Evolutionary conservation across 371 early-diverging fungal species (phyloP).

Genomic region (Mortierella polycephala): DNA sequence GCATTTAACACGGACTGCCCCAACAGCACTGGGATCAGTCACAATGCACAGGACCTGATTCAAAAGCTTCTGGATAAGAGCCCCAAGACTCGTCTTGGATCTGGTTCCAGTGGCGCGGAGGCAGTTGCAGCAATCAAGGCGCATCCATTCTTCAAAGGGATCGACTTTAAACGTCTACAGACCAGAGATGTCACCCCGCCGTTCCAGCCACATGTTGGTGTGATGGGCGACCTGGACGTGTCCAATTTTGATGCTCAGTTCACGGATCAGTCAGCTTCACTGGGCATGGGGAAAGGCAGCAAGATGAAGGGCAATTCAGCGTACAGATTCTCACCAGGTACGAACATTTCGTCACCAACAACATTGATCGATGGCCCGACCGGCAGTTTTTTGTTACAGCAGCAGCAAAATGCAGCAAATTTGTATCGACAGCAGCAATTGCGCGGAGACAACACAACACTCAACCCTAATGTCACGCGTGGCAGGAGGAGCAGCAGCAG

Average conservation of each 20-base stretch:
- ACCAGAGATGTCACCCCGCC: slow-evolving; percentile 75
- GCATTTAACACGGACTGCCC: neutral
- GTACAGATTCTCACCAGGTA: neutral
- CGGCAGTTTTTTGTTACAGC: slow-evolving; percentile 36
- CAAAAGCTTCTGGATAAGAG: slow-evolving; percentile 62
- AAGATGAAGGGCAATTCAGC: neutral
- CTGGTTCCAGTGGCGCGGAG: slow-evolving; percentile 35
- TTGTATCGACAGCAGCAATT: slow-evolving; percentile 44
- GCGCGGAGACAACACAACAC: slow-evolving; percentile 20
- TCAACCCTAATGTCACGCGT: slow-evolving; percentile 20
- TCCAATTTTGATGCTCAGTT: slow-evolving; percentile 54
- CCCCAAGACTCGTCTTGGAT: slow-evolving; percentile 66
- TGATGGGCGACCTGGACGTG: slow-evolving; percentile 49
- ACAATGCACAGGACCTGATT: slow-evolving; percentile 58
- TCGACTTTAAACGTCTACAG: slow-evolving; percentile 76
- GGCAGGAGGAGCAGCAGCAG: slow-evolving; percentile 40
- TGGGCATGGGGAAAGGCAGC: slow-evolving; percentile 8
- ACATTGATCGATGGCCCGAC: slow-evolving; percentile 18
- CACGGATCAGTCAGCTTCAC: slow-evolving; percentile 32
- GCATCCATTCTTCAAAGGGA: slow-evolving; percentile 79
- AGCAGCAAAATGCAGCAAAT: slow-evolving; percentile 48
- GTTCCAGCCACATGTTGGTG: slow-evolving; percentile 67
- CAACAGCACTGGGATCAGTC: slow-evolving; percentile 18
- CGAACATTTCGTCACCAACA: neutral
- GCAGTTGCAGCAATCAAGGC: slow-evolving; percentile 76